These are phyloP conservation scores for Penicillium sp. DNA, from an alignment of 2,329 filamentous ascomycete species.

Conservation along the genomic window DNA sequence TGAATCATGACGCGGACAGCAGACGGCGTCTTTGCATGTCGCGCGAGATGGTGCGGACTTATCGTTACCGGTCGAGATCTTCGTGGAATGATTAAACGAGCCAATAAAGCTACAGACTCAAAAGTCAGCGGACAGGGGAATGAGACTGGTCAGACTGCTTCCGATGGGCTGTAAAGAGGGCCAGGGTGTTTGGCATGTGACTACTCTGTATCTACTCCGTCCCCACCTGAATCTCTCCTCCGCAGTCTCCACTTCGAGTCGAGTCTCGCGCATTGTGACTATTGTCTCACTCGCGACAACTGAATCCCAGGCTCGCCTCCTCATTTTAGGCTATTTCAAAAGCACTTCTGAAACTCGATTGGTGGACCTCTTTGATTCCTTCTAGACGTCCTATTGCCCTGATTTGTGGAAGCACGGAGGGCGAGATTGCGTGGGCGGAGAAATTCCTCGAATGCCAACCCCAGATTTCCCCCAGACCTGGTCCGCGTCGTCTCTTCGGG, in stretches of 20 bases:
- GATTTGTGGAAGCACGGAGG: conserved; percentile 37
- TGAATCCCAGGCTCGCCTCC: not conserved
- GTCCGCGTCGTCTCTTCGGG: not conserved
- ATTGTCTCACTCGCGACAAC: not conserved
- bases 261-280: not conserved
- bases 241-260: not conserved
- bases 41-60: too few relatives aligned
- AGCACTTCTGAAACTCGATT: conserved; percentile 25
- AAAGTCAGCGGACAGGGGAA: not conserved
- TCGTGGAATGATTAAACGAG: not conserved
- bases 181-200: not conserved
- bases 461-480: conserved; percentile 29
- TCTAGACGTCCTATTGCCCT: conserved; percentile 7
- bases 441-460: conserved; percentile 41
- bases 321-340: not conserved
- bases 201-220: not conserved
- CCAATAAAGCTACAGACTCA: not conserved
- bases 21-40: too few relatives aligned
- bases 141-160: not conserved
- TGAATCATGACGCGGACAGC: not conserved
- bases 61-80: not conserved
- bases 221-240: not conserved
- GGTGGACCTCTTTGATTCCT: conserved; percentile 35
- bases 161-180: not conserved
- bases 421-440: conserved; percentile 24